These are phyloP conservation scores for Taphrina deformans DNA, from an alignment of 1,139 yeast genomes.

Conservation along the genomic window DNA sequence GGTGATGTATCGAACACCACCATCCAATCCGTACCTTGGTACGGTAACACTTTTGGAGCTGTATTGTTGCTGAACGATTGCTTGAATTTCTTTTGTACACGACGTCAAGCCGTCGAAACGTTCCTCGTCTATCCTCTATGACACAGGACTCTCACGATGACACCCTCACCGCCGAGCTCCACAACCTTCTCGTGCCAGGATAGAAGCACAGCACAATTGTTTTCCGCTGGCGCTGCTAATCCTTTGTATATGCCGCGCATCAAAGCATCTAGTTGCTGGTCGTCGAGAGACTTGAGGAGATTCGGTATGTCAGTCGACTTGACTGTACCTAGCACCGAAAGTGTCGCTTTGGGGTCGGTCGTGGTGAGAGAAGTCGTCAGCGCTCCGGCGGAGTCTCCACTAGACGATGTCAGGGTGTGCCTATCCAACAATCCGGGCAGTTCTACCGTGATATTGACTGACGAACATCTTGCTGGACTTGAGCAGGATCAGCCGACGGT, in stretches of 20 bases:
- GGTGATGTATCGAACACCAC: too few relatives aligned
- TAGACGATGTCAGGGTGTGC: background rate
- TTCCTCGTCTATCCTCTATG: conserved; percentile 10
- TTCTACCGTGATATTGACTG: conserved; percentile 24
- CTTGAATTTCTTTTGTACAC: background rate
- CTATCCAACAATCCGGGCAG: too few relatives aligned
- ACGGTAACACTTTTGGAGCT: too few relatives aligned
- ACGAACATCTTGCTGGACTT: conserved; percentile 28
- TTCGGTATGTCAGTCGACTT: conserved; percentile 69
- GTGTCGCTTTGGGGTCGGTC: conserved; percentile 20
- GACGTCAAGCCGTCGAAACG: background rate
- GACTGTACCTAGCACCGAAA: conserved; percentile 72
- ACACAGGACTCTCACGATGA: conserved; percentile 27
- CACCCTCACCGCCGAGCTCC: conserved; percentile 31
- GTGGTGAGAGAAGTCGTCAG: conserved; percentile 14
- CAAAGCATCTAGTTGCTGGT: conserved; percentile 73
- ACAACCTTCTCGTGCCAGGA: conserved; percentile 80
- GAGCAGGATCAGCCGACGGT: conserved; percentile 14
- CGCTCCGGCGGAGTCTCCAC: conserved; percentile 29
- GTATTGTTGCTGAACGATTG: too few relatives aligned
- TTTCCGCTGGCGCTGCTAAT: conserved; percentile 72
- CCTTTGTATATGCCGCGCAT: conserved; percentile 84
- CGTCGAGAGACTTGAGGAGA: conserved; percentile 59
- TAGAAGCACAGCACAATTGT: conserved; percentile 81
- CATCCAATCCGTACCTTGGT: too few relatives aligned